Base-by-base conservation (phyloP, 169 alveolate genomes). In the Hammondia hammondi region DNA sequence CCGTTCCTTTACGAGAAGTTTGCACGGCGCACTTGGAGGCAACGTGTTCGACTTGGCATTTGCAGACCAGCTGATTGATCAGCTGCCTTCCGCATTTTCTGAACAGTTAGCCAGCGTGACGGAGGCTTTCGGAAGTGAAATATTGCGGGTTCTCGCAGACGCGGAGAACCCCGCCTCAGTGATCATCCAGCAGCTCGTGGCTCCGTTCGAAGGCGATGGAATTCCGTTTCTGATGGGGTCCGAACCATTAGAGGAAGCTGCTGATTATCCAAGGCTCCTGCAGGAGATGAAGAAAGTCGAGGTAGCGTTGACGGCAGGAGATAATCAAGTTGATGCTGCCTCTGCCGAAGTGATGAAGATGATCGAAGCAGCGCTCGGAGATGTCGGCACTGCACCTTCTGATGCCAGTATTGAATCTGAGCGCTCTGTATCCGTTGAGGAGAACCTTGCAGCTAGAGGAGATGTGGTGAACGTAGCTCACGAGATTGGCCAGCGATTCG, bases 161-260 rank as follows among this genome's bases (percentile, higher is more conserved):
- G 90, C 90, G 10, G 90, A 82, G 37, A 82, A 82, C 70, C 90
- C 90, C 39, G 90, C 90, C 14, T 82, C 90, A 29, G 90, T 45
- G 43, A 82, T 82, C 27, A 35, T 82, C 37, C 57, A 39, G 90
- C 90, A 82, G 43, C 35, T 82, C 3, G 71, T 82, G 70, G 90
- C 71, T 82, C 90, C 90, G 32, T 45, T 82, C 35, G 90, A 82
- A 27, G 90, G 90, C 10, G 90, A 46, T 17, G 90, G 90, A 4
- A 82, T 82, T 6, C 90, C 90, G 14, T 39, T 82, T 82, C 70
- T 82, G 7, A 32, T 77, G 46, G 87, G 87, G 21, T 17, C 77
- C 32, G 77, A 67, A 27, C 27, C 9, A 67, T 14, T 17, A 7
- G 32, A 67, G 35, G 87, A 10, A 17, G 46, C 87, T 77, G 46